These are phyloP conservation scores for Neopestalotiopsis rosae DNA, from an alignment of 2,329 filamentous ascomycete species.

Conservation along the genomic window DNA sequence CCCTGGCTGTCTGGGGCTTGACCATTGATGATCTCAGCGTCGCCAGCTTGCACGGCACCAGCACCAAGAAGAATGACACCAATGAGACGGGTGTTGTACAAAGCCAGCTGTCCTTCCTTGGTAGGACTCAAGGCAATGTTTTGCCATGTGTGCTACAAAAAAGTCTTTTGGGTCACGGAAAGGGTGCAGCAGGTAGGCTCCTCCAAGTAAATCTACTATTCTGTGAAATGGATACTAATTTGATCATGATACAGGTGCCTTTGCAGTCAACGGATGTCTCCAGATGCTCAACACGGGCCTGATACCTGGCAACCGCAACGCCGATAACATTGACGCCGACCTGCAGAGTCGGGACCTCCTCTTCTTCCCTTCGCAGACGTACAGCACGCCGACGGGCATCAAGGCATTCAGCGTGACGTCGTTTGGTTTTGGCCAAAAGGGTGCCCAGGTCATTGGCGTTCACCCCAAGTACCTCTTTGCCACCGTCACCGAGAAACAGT, in stretches of 20 bases:
- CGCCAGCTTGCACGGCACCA: constrained; percentile 46
- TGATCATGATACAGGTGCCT: constrained; percentile 66
- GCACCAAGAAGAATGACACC: constrained; percentile 43
- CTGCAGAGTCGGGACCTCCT: constrained; percentile 9
- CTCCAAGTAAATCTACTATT: background rate
- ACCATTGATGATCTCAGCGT: constrained; percentile 43
- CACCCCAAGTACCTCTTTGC: constrained; percentile 42
- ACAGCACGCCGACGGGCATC: background rate
- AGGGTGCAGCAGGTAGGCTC: constrained; percentile 41
- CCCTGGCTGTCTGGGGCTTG: constrained; percentile 42
- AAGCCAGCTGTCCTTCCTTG: constrained; percentile 40
- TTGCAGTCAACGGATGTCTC: constrained; percentile 99
- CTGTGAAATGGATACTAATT: background rate
- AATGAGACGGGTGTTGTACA: constrained; percentile 44
- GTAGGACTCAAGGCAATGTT: constrained; percentile 38
- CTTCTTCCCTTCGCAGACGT: constrained; percentile 13
- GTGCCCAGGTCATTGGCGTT: constrained; percentile 42
- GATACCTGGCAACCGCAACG: constrained; percentile 96
- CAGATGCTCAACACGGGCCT: constrained; percentile 94
- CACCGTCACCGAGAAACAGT: constrained; percentile 26
- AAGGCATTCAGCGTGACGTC: constrained; percentile 45
- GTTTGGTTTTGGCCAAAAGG: constrained; percentile 52
- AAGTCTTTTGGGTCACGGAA: constrained; percentile 42
- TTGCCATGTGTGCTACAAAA: constrained; percentile 42
- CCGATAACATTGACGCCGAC: constrained; percentile 76